Percentiles rank a stretch among this genome's conserved stretches.
Conservation (phyloP, 2,329 filamentous ascomycete genomes). For the Cylindrodendrum hubeiense region DNA sequence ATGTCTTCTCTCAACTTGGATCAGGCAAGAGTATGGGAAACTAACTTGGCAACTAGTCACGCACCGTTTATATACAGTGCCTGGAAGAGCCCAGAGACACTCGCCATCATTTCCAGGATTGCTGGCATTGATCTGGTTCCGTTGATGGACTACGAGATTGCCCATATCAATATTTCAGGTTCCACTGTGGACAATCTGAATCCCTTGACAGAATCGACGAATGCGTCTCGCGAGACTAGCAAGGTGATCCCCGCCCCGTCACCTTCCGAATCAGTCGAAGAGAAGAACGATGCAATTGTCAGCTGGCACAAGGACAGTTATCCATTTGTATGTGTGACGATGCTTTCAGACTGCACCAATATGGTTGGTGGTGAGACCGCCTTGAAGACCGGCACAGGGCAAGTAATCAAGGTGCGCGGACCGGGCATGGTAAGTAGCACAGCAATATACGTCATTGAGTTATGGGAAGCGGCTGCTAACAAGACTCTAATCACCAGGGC, state of each 20-base stretch:
- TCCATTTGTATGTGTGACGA: constrained; percentile 75
- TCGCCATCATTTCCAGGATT: constrained; percentile 62
- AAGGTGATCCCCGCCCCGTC: too few species aligned
- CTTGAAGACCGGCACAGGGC: constrained; percentile 63
- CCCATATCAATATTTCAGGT: constrained; percentile 62
- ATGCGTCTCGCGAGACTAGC: too few species aligned
- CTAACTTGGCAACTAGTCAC: too few species aligned
- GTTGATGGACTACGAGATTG: constrained; percentile 66
- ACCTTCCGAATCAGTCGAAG: too few species aligned
- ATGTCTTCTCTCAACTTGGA: too few species aligned
- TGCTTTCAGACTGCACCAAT: constrained; percentile 71
- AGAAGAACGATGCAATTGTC: constrained; percentile 65
- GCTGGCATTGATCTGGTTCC: constrained; percentile 68
- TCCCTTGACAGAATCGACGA: too few species aligned
- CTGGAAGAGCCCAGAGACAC: constrained; percentile 57
- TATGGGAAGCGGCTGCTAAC: too few species aligned
- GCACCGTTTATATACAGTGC: constrained; percentile 26
- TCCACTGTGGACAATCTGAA: too few species aligned
- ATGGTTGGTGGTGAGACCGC: constrained; percentile 77
- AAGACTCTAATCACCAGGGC: constrained; percentile 57
- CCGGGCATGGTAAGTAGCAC: constrained; percentile 66
- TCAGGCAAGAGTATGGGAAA: too few species aligned
- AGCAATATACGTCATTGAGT: constrained; percentile 58
- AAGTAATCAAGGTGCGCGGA: constrained; percentile 68
- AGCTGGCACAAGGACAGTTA: constrained; percentile 75